Evolutionary conservation across 331 rosid genomes (phyloP), one percentile per base, ranked within the genome.

Genomic region (Quercus lobata): DNA sequence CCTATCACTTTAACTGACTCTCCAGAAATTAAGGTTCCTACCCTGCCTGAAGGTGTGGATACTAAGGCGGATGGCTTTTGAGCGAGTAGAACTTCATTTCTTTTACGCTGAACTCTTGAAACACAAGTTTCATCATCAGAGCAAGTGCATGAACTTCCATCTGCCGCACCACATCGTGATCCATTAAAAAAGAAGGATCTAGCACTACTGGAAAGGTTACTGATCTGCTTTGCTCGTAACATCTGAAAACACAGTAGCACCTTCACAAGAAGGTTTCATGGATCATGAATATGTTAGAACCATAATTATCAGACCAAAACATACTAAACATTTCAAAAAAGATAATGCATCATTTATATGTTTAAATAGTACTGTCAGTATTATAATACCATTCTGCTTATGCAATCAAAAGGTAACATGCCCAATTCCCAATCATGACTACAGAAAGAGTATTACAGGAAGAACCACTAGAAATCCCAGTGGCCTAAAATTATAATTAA

Each of bases 131-230:
- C 98, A 75, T 95, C 97, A 79, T 92, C 97, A 1, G 93, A 15
- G 57, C 92, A 91, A 37, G 91, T 84, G 87, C 97, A 91, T 19
- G 96, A 87, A 84, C 89, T 87, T 46, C 96, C 97, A 77, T 95
- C 97, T 3, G 87, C 79, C 3, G 85, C 89, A 81, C 85, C 85
- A 74, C 94, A 92, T 37, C 97, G 82, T 1, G 97, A 73, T 71
- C 98, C 97, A 12, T 88, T 77, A 14, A 95, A 83, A 57, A 92
- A 83, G 78, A 92, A 87, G 27, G 93, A 91, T 82, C 98, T 87
- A 17, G 97, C 98, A 83, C 92, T 82, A 78, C 83, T 91, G 30
- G 98, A 92, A 75, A 95, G 91, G 52, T 82, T 77, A 78, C 92
- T 61, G 37, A 95, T 86, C 52, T 90, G 94, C 92, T 95, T 95